These are phyloP conservation scores for Candida insectorum DNA, from an alignment of 805 yeast genomes.

Conservation along the genomic window DNA sequence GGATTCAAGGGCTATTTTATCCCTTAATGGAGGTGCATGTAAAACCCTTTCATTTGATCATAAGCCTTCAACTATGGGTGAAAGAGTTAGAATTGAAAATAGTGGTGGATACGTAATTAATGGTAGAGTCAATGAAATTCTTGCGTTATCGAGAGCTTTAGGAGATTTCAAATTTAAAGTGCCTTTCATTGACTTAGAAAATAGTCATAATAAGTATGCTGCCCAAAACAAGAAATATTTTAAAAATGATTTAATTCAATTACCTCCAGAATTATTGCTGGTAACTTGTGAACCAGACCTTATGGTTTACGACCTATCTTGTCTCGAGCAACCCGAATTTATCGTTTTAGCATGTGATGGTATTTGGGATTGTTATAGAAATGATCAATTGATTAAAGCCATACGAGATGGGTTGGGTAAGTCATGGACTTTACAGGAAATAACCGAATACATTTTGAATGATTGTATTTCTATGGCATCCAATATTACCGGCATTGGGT, in stretches of 20 bases:
- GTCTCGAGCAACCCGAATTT: slow-evolving; percentile 28
- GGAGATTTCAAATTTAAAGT: slow-evolving; percentile 43
- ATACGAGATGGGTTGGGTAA: slow-evolving; percentile 56
- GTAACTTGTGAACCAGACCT: slow-evolving; percentile 45
- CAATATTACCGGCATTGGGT: slow-evolving; percentile 73
- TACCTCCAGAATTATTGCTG: slow-evolving; percentile 43
- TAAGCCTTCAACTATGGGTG: slow-evolving; percentile 43
- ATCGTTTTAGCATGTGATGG: slow-evolving; percentile 44
- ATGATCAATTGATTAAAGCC: slow-evolving; percentile 48
- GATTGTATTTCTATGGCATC: slow-evolving; percentile 69
- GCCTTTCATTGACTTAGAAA: slow-evolving; percentile 28
- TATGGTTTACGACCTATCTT: slow-evolving; percentile 30
- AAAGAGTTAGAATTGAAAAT: slow-evolving; percentile 40
- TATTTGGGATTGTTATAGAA: slow-evolving; percentile 50
- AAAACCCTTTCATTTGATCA: slow-evolving; percentile 50
- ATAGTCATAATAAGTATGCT: slow-evolving; percentile 28
- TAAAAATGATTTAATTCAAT: slow-evolving; percentile 24
- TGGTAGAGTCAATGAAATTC: slow-evolving; percentile 40
- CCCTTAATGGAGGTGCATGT: slow-evolving; percentile 53
- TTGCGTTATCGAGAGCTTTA: slow-evolving; percentile 43
- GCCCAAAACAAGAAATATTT: slow-evolving; percentile 18
- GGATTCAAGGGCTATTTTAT: slow-evolving; percentile 66
- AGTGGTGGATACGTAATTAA: slow-evolving; percentile 35
- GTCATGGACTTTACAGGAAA: slow-evolving; percentile 57
- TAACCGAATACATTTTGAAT: slow-evolving; percentile 57